Conservation (phyloP, 495 filamentous ascomycete genomes). For the Sordaria brevicollis region DNA sequence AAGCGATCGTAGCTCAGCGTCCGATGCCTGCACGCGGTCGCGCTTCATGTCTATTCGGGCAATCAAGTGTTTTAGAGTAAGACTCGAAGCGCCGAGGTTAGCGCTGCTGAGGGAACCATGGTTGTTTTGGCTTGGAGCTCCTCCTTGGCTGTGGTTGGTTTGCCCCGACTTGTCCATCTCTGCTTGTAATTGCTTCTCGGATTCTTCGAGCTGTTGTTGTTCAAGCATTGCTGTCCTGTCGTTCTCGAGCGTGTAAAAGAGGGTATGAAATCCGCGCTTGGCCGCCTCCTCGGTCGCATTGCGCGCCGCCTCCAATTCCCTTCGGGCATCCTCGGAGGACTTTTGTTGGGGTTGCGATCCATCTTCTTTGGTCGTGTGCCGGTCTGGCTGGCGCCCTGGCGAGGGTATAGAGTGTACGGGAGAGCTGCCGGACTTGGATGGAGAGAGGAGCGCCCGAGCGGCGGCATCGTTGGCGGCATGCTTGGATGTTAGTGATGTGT, state of each 20-base stretch:
- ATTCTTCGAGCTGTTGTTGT: conserved; percentile 92
- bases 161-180: conserved; percentile 66
- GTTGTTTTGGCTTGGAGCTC: conserved; percentile 37
- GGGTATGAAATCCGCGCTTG: conserved; percentile 76
- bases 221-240: conserved; percentile 94
- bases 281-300: conserved; percentile 87
- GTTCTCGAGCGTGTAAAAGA: conserved; percentile 91
- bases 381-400: conserved; percentile 37
- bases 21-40: conserved; percentile 75
- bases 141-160: conserved; percentile 35
- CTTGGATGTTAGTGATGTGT: conserved; percentile 42
- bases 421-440: conserved; percentile 48
- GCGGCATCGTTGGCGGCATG: conserved; percentile 33
- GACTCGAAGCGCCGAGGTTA: conserved; percentile 91
- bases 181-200: conserved; percentile 88
- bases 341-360: conserved; percentile 41
- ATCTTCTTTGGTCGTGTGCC: conserved; percentile 29
- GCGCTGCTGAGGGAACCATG: conserved; percentile 85
- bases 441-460: conserved; percentile 38
- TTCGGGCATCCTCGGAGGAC: conserved; percentile 75
- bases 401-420: conserved; percentile 44
- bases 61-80: conserved; percentile 94
- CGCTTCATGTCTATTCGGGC: conserved; percentile 88
- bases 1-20: conserved; percentile 79
- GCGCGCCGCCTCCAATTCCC: conserved; percentile 87